phyloP scores from a whole-genome alignment of 2,329 filamentous ascomycete genomes.

The Colletotrichum sp. region DNA sequence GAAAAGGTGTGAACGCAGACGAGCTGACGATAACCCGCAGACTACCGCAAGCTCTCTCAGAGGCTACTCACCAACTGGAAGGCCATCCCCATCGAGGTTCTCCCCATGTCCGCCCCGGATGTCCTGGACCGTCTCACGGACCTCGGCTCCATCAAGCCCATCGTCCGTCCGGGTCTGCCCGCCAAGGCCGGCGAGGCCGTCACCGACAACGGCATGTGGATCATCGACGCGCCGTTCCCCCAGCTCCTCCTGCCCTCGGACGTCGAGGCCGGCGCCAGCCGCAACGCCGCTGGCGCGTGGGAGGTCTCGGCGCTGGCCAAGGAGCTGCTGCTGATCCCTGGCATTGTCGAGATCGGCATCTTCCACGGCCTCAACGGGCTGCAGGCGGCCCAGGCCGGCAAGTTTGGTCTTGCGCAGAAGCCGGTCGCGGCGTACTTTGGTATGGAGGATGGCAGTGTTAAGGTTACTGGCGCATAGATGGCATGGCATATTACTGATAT shows the following conservation, averaged over 20 bases:
- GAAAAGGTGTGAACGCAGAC: neutral
- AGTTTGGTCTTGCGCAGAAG: slow-evolving; percentile 78
- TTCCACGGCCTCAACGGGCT: slow-evolving; percentile 84
- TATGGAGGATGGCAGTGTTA: slow-evolving; percentile 76
- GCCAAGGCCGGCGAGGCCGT: slow-evolving; percentile 81
- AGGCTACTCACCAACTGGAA: slow-evolving; percentile 81
- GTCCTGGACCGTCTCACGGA: slow-evolving; percentile 75
- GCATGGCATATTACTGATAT: neutral
- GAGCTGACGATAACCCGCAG: slow-evolving; percentile 44
- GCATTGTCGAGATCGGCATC: slow-evolving; percentile 90
- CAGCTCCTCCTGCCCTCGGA: slow-evolving; percentile 70
- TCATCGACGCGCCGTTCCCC: slow-evolving; percentile 90
- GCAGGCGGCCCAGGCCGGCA: slow-evolving; percentile 58
- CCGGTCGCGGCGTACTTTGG: slow-evolving; percentile 96
- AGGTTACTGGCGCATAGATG: slow-evolving; percentile 40
- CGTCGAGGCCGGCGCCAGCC: slow-evolving; percentile 36
- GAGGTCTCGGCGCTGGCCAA: slow-evolving; percentile 77
- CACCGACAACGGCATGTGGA: slow-evolving; percentile 68
- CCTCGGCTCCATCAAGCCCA: slow-evolving; percentile 75
- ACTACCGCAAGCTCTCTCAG: slow-evolving; percentile 87
- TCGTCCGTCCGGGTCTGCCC: slow-evolving; percentile 73
- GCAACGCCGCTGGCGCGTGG: slow-evolving; percentile 68
- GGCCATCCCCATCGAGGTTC: slow-evolving; percentile 90
- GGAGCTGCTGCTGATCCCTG: slow-evolving; percentile 80
- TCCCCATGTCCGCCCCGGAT: slow-evolving; percentile 79